phyloP scores from a whole-genome alignment of 768 basidiomycete genomes.

The Trametes coccinea region DNA sequence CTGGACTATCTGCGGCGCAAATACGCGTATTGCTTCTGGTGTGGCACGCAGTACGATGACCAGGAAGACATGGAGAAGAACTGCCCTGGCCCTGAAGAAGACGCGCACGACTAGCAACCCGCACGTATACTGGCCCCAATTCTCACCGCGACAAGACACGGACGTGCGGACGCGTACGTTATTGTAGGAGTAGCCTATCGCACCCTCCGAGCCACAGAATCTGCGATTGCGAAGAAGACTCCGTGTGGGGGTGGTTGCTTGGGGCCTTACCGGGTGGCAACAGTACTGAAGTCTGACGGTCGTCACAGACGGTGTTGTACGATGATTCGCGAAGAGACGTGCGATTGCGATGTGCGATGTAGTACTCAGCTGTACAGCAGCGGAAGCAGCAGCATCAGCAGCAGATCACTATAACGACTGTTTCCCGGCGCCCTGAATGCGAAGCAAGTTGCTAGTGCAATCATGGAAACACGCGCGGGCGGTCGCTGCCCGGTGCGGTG shows the following conservation, averaged over 20 bases:
- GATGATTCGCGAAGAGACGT: constrained; percentile 1
- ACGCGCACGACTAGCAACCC: constrained; percentile 63
- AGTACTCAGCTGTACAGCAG: not conserved
- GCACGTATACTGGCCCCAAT: not conserved
- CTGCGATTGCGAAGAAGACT: too few species aligned
- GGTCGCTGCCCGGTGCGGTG: too few species aligned
- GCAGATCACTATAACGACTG: constrained; percentile 11
- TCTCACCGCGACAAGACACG: too few species aligned
- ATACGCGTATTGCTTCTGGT: constrained; percentile 87
- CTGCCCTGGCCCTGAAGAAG: constrained; percentile 78
- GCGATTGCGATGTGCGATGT: not conserved
- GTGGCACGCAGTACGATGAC: constrained; percentile 72
- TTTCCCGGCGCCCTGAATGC: constrained; percentile 4
- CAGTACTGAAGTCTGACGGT: not conserved
- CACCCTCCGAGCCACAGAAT: too few species aligned
- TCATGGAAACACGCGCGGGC: not conserved
- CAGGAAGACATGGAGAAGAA: constrained; percentile 57
- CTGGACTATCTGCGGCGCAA: constrained; percentile 71
- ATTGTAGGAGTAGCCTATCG: too few species aligned
- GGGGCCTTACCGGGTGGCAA: not conserved
- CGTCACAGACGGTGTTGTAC: not conserved
- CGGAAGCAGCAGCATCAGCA: too few species aligned
- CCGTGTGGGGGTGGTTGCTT: not conserved
- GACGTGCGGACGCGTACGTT: too few species aligned
- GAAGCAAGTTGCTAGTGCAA: not conserved